Percentiles rank a stretch among this genome's conserved stretches.
phyloP scores from a whole-genome alignment of 257 asterid genomes.

The Plantago elongata region DNA sequence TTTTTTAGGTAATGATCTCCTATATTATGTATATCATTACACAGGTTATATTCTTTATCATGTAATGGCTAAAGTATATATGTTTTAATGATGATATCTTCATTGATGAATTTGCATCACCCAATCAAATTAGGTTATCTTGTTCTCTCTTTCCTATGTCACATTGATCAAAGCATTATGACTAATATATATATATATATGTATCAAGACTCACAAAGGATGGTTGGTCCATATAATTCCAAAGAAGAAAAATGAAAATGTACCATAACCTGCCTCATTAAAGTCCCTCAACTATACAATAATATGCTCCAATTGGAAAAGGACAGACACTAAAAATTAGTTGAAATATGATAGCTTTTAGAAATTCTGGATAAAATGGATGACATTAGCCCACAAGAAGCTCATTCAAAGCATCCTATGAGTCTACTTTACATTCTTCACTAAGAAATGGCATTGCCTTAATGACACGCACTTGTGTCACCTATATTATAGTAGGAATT shows the following conservation, averaged over 20 bases:
- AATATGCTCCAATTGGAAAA: conserved; percentile 2
- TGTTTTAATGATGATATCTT: neutral
- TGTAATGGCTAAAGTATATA: neutral
- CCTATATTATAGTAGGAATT: too few relatives aligned
- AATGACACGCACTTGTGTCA: too few relatives aligned
- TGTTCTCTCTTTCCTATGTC: conserved; percentile 25
- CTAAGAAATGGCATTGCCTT: too few relatives aligned
- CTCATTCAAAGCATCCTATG: neutral
- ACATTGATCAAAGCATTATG: conserved; percentile 24
- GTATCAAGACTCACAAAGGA: neutral
- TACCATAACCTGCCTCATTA: conserved; percentile 21
- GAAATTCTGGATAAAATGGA: neutral
- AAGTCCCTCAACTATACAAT: neutral
- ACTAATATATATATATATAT: too few relatives aligned
- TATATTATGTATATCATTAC: too few relatives aligned
- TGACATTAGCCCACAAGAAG: neutral
- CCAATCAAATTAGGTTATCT: neutral
- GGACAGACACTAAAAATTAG: conserved; percentile 20
- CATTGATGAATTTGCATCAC: conserved; percentile 8
- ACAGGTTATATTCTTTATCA: neutral
- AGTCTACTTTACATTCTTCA: too few relatives aligned
- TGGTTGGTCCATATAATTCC: neutral
- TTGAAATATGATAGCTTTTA: neutral
- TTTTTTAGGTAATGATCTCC: neutral
- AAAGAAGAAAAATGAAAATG: neutral